A percentile compares a stretch with the other conserved stretches of the same genome.
Conservation (phyloP, 192 early-diverging fungal genomes). For the Oehlia diaphana region DNA sequence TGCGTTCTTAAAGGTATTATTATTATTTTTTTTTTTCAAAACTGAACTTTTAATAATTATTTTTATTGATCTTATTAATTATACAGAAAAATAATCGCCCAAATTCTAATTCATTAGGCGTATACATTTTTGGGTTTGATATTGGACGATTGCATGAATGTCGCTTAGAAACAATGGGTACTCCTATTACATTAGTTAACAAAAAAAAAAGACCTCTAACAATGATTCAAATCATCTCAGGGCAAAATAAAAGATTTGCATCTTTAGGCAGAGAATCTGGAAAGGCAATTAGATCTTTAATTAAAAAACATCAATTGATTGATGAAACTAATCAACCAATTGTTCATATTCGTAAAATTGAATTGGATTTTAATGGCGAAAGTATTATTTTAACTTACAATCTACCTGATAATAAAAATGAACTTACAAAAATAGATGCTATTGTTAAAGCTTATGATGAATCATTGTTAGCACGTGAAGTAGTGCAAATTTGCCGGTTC, state of each 20-base stretch:
- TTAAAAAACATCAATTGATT: background rate
- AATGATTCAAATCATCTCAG: background rate
- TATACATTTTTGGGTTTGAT: no score
- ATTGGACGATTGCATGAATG: no score
- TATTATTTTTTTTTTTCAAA: no score
- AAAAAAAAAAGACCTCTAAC: background rate
- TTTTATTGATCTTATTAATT: no score
- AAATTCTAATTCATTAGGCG: no score
- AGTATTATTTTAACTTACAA: background rate
- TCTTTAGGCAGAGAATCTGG: background rate
- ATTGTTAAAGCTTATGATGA: slow-evolving; percentile 2
- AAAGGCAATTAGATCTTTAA: background rate
- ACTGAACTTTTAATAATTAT: no score
- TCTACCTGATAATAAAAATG: background rate
- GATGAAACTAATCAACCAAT: background rate
- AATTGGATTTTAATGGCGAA: background rate
- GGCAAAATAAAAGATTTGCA: background rate
- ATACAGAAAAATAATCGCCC: no score
- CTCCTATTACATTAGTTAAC: background rate
- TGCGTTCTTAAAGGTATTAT: no score
- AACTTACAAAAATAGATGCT: background rate
- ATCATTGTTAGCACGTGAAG: background rate
- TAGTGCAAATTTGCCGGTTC: no score
- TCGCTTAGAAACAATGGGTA: background rate
- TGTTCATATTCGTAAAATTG: background rate